Base-by-base conservation (phyloP, 768 basidiomycete species). In the Calocybe cyanea region DNA sequence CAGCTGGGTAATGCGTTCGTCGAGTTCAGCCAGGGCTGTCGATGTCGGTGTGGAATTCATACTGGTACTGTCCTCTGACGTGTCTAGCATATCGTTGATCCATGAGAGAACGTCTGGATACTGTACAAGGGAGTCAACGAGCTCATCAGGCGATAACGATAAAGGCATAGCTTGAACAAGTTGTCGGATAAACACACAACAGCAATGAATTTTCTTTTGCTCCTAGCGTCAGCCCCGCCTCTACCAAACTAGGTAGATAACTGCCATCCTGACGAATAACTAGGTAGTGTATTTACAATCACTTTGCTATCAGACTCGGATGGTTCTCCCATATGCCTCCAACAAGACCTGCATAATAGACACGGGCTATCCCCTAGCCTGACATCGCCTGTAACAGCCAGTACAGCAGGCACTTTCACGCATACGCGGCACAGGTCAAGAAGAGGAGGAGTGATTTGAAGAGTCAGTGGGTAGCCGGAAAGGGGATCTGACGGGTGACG, bases 281-380 rank as follows among this genome's bases (percentile, higher is more conserved):
- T 67, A 3, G 76, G 76, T 13, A 89, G 60, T 5, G 77, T 77
- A 1, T 79, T 71, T 7, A 80, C 77, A 24, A 69, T 61, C 8
- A 83, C 74, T 11, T 5, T 28, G 5, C 6, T 28, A 3, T 62
- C 67, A 0, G 62, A 63, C 14, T 71, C 73, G 32, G 63, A 58
- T 0, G 80, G 70, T 48, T 66, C 63, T 10, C 87, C 87, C 77
- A 90, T 81, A 47, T 64, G 71, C 49, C 67, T 68, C 88, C 88
- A 90, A 60, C 89, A 92, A 3, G 80, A 75, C 4, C 58, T 72
- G 59, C 90, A 92, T 41, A 92, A 57, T 13, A 86, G 47, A 58
- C 82, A 88, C 15, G 87, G 89, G 56, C 80, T 88, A 60, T 92
- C 87, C 8, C 84, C 86, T 5, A 92, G 64, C 33, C 90, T 73